A percentile compares a stretch with the other conserved stretches of the same genome.
Conservation (phyloP, 352 stramenopile genomes). For the Phytophthora macrochlamydospora region DNA sequence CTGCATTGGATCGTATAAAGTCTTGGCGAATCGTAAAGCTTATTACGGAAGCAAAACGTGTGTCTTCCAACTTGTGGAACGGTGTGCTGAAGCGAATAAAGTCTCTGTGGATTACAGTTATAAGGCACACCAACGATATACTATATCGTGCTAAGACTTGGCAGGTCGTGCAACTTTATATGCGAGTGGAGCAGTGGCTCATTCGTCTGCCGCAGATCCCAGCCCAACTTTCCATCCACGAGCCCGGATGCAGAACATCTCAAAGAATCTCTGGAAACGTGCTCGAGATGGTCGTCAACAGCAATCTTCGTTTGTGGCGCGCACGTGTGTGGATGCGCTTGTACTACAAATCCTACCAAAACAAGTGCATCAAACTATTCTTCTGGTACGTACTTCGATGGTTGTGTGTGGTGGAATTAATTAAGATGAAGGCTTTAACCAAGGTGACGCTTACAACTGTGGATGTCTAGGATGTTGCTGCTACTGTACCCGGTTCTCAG, state of each 20-base stretch:
- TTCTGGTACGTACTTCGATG: conserved; percentile 50
- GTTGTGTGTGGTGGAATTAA: background rate
- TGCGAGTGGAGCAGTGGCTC: conserved; percentile 24
- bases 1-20: conserved; percentile 5
- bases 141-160: conserved; percentile 14
- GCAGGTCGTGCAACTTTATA: conserved; percentile 17
- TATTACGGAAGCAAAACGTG: too few relatives aligned
- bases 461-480: conserved; percentile 51
- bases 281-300: conserved; percentile 64
- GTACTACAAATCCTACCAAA: conserved; percentile 76
- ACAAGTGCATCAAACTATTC: conserved; percentile 79
- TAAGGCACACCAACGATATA: conserved; percentile 4
- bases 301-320: conserved; percentile 72
- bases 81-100: too few relatives aligned
- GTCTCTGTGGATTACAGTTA: conserved; percentile 5
- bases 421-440: background rate
- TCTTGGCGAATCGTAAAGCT: conserved; percentile 2
- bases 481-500: conserved; percentile 80
- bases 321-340: conserved; percentile 71
- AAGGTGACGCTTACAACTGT: background rate
- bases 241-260: conserved; percentile 53
- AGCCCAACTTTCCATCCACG: conserved; percentile 52
- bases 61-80: too few relatives aligned
- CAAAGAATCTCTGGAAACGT: conserved; percentile 60
- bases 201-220: conserved; percentile 42